A percentile compares a stretch with the other conserved stretches of the same genome.
Evolutionary conservation across 176 grass and related monocot species (phyloP).

Genomic region (Olyra latifolia): DNA sequence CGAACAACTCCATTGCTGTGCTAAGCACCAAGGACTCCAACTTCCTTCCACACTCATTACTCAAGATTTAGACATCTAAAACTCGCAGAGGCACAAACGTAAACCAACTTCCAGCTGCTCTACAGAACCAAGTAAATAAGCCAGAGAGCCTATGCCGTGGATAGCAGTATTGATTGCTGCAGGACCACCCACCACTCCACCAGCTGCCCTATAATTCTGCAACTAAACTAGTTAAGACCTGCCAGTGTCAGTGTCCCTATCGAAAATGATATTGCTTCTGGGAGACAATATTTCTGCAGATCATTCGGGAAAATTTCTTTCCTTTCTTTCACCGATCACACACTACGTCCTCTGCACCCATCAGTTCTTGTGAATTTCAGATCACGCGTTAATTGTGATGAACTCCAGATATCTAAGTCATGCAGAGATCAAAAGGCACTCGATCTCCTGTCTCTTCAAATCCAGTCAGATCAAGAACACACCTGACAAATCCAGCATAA

Average conservation of each 20-base stretch:
- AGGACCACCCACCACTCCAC: constrained; percentile 38
- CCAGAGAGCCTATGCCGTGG: constrained; percentile 17
- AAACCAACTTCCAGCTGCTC: constrained; percentile 39
- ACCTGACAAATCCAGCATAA: constrained; percentile 2
- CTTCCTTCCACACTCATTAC: constrained; percentile 28
- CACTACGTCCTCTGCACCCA: constrained; percentile 10
- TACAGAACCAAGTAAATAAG: constrained; percentile 24
- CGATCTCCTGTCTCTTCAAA: not conserved
- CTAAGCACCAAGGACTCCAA: not conserved
- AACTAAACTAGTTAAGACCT: constrained; percentile 32
- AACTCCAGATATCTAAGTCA: not conserved
- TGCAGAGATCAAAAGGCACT: not conserved
- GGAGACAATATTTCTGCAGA: not conserved
- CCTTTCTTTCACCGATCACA: not conserved
- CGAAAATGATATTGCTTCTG: constrained; percentile 14
- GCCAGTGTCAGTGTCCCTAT: constrained; percentile 28
- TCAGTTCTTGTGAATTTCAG: constrained; percentile 13
- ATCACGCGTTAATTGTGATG: constrained; percentile 15
- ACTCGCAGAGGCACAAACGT: not conserved
- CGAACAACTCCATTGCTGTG: constrained; percentile 20
- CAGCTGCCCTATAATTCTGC: constrained; percentile 49
- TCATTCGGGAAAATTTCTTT: not conserved
- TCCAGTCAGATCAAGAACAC: constrained; percentile 21
- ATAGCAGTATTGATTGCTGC: constrained; percentile 33
- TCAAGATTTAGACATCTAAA: constrained; percentile 23